Conservation (phyloP, 768 basidiomycete species). For the Trametes cubensis region DNA sequence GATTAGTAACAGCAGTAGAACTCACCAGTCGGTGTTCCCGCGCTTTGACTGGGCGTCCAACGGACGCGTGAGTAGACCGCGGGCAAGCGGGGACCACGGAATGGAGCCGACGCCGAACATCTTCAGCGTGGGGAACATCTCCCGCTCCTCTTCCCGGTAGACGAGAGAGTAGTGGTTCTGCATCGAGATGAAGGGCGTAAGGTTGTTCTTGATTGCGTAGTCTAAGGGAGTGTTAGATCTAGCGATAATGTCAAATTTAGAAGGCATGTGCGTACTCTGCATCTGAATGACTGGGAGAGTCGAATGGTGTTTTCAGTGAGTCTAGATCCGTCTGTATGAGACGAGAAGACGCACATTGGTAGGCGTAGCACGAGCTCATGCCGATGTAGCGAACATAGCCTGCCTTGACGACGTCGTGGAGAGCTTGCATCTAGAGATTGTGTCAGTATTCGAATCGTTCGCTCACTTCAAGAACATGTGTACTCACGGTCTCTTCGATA, state of each 20-base stretch:
- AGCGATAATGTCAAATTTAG: background rate
- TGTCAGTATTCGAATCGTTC: background rate
- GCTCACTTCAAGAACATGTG: background rate
- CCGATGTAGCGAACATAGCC: conserved; percentile 48
- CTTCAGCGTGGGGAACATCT: conserved; percentile 52
- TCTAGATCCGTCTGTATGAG: background rate
- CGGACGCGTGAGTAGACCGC: conserved; percentile 37
- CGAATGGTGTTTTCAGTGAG: background rate
- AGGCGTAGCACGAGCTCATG: conserved; percentile 42
- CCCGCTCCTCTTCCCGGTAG: conserved; percentile 64
- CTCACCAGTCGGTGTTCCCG: conserved; percentile 29
- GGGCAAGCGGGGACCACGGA: conserved; percentile 44
- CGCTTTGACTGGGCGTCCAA: conserved; percentile 29
- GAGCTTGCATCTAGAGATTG: conserved; percentile 40
- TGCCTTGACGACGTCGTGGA: conserved; percentile 49
- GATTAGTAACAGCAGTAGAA: too few species aligned
- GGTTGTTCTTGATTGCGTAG: conserved; percentile 43
- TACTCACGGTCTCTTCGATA: conserved; percentile 36
- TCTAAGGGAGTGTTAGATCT: background rate
- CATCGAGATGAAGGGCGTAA: conserved; percentile 64
- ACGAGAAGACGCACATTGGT: conserved; percentile 32
- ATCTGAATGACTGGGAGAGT: conserved; percentile 33
- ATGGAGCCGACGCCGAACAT: conserved; percentile 37
- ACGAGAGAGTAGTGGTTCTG: conserved; percentile 60
- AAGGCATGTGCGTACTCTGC: conserved; percentile 30